Conservation (phyloP, 371 early-diverging fungal species). For the Amoeboaphelidium protococcarum region DNA sequence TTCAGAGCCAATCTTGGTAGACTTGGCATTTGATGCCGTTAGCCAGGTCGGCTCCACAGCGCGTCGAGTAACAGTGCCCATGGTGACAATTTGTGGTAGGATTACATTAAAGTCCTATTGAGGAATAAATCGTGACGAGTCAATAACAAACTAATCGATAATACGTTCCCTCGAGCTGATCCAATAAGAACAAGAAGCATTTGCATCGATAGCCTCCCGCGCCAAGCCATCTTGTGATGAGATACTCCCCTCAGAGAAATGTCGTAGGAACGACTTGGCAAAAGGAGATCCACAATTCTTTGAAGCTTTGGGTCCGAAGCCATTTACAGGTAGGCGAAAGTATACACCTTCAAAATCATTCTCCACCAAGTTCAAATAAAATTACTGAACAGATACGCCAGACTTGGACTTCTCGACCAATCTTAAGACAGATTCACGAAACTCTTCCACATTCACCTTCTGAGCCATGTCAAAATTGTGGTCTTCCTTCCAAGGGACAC, state of each 20-base stretch:
- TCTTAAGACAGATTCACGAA: no score
- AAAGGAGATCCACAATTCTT: conserved; percentile 64
- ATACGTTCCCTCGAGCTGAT: conserved; percentile 58
- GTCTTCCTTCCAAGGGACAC: conserved; percentile 19
- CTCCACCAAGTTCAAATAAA: no score
- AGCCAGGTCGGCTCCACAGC: conserved; percentile 85
- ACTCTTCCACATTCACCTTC: background rate
- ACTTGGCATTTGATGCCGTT: conserved; percentile 80
- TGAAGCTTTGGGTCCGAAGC: conserved; percentile 4
- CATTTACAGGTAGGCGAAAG: conserved; percentile 58
- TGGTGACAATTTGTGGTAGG: conserved; percentile 59
- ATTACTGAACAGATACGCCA: no score
- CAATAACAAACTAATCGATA: conserved; percentile 50
- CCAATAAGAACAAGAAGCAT: conserved; percentile 74
- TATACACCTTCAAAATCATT: conserved; percentile 8
- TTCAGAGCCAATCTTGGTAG: conserved; percentile 73
- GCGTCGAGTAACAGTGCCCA: conserved; percentile 91
- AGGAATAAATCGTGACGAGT: background rate
- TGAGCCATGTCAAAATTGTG: no score
- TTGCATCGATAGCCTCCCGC: conserved; percentile 44
- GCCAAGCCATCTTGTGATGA: conserved; percentile 38
- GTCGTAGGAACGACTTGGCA: conserved; percentile 39
- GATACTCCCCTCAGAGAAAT: conserved; percentile 52
- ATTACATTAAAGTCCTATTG: conserved; percentile 38
- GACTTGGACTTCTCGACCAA: no score